Base-by-base conservation (phyloP, 1,284 basidiomycete species). In the Schizopora paradoxa region DNA sequence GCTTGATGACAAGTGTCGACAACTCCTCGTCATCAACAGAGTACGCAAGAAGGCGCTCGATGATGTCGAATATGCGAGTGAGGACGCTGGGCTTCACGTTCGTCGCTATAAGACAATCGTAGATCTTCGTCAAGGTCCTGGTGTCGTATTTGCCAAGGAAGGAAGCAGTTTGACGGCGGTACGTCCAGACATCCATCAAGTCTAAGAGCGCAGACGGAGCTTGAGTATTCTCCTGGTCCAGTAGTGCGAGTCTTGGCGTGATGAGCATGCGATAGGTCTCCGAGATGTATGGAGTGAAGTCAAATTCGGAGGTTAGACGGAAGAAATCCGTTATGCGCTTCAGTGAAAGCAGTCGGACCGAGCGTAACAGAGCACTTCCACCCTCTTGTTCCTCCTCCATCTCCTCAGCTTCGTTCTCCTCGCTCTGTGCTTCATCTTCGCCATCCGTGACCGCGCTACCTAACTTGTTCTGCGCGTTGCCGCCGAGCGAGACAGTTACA, bases 261-360 rank as follows among this genome's bases (percentile, higher is more conserved):
- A 99, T 86, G 63, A 92, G 77, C 0, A 75, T 66, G 2, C 70
- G 54, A 65, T 92, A 96, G 8, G 85, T 74, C 7, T 73, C 66
- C 1, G 69, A 63, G 53, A 97, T 70, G 64, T 83, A 96, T 0
- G 79, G 73, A 0, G 68, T 56, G 65, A 88, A 95, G 61, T 93
- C 78, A 59, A 93, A 97, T 0, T 68, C 59, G 31, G 79, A 68
- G 0, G 82, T 77, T 31, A 71, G 72, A 22, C 79, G 77, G 74
- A 95, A 92, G 69, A 98, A 95, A 58, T 95, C 90, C 1, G 83
- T 80, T 29, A 98, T 67, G 10, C 94, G 82, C 62, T 91, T 91
- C 47, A 98, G 65, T 5, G 91, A 92, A 0, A 86, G 71, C 51
- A 91, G 90, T 6, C 94, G 79, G 28, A 95, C 74, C 11, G 74